These are phyloP conservation scores for Cladophialophora psammophila DNA, from an alignment of 2,329 filamentous ascomycete species.

Conservation along the genomic window DNA sequence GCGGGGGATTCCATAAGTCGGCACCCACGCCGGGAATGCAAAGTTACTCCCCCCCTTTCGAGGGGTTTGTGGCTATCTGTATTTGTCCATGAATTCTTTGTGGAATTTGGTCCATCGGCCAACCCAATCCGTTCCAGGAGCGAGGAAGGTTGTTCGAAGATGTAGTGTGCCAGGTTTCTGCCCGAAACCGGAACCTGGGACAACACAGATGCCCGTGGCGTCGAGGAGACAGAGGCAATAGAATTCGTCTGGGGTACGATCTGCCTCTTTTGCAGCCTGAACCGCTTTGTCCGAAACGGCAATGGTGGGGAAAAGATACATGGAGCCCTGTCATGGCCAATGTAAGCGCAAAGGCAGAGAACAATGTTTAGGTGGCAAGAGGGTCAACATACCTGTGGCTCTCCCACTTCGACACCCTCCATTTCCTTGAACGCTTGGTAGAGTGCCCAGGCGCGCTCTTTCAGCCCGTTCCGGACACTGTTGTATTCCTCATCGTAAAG, in stretches of 20 bases:
- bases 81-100: constrained; percentile 87
- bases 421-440: constrained; percentile 91
- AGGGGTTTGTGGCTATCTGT: constrained; percentile 47
- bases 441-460: constrained; percentile 80
- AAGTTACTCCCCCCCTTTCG: neutral
- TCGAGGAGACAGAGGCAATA: constrained; percentile 92
- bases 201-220: constrained; percentile 91
- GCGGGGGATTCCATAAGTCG: neutral
- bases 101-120: constrained; percentile 89
- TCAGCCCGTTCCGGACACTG: constrained; percentile 78
- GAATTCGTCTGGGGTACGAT: constrained; percentile 84
- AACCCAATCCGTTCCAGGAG: constrained; percentile 95
- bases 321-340: constrained; percentile 71
- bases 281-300: constrained; percentile 76
- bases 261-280: constrained; percentile 76
- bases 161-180: constrained; percentile 91
- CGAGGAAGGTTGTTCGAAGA: constrained; percentile 96
- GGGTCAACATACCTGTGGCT: constrained; percentile 67
- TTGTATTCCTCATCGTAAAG: constrained; percentile 88
- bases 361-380: constrained; percentile 23
- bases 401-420: constrained; percentile 92
- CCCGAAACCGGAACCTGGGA: constrained; percentile 90
- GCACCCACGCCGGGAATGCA: neutral
- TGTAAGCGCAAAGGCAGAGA: neutral
- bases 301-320: constrained; percentile 99